Evolutionary conservation across 805 yeast genomes (phyloP), one percentile per base, ranked within the genome.

Genomic region (Sugiyamaella chiloensis): DNA sequence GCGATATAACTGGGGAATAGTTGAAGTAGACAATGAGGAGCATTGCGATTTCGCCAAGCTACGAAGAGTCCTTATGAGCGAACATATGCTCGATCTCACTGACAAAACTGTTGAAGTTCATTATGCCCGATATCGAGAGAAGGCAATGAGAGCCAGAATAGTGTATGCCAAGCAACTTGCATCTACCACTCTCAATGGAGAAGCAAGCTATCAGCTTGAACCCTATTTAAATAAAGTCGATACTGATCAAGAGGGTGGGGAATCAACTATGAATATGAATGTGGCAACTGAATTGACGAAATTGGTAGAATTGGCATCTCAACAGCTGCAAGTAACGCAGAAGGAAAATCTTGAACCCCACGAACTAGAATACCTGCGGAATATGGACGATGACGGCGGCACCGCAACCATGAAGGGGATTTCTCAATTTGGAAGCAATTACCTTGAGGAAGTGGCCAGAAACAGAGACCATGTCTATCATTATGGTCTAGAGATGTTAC

Each of bases 1-100:
- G 69, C 72, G 78, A 52, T 91, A 91, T 67, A 96, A 96, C 53
- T 93, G 99, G 99, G 98, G 98, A 56, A 75, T 85, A 20, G 86
- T 91, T 57, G 97, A 93, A 68, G 89, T 93, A 57, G 97, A 90
- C 64, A 90, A 93, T 65, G 91, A 86, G 69, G 80, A 79, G 48
- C 97, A 93, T 65, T 85, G 89, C 66, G 99, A 91, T 69, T 93
- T 91, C 65, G 79, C 83, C 53, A 81, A 81, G 65, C 78, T 91
- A 65, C 84, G 96, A 71, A 76, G 85, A 47, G 73, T 89, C 55
- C 69, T 90, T 53, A 73, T 89, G 66, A 81, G 93, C 70, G 83
- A 93, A 20, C 83, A 87, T 64, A 76, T 89, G 81, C 76, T 88
- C 62, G 96, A 87, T 66, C 73, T 90, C 60, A 75, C 89, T 40